Conservation (phyloP, 2,329 filamentous ascomycete species). For the Tetracladium maxilliforme region DNA sequence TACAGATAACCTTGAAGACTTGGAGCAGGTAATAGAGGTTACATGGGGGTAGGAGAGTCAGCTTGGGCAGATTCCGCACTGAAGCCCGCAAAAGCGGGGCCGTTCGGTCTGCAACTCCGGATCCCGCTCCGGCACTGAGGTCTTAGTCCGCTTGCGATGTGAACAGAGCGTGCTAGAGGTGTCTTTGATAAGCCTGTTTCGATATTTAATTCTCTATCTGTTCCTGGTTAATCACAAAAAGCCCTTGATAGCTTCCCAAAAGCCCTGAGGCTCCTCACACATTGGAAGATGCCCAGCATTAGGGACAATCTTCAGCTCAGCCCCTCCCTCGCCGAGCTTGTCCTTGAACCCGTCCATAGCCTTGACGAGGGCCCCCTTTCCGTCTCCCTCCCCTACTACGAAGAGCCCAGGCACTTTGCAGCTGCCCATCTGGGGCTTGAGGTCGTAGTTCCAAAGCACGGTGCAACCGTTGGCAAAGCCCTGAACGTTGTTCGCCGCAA, state of each 20-base stretch:
- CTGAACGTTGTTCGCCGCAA: constrained; percentile 51
- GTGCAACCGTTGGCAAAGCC: constrained; percentile 56
- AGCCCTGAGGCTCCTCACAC: constrained; percentile 58
- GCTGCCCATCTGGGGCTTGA: constrained; percentile 37
- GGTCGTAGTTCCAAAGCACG: constrained; percentile 58
- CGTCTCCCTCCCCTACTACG: constrained; percentile 60
- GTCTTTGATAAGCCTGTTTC: no score
- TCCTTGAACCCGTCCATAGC: constrained; percentile 65
- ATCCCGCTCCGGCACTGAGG: no score
- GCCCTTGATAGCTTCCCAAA: constrained; percentile 45
- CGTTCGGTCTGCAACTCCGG: no score
- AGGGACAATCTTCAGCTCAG: constrained; percentile 49
- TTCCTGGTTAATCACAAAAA: no score
- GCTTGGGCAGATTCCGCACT: no score
- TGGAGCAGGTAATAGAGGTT: no score
- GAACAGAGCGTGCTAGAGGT: no score
- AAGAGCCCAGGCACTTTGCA: constrained; percentile 48
- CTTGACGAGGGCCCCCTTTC: constrained; percentile 53
- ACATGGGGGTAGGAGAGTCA: no score
- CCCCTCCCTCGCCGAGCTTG: constrained; percentile 35
- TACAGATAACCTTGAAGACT: no score
- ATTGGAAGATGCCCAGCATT: constrained; percentile 71
- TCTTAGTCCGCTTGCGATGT: no score
- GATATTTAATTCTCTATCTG: no score
- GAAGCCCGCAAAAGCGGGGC: no score